Base-by-base conservation (phyloP, 179 eudicot genomes). In the Beta corolliflora region DNA sequence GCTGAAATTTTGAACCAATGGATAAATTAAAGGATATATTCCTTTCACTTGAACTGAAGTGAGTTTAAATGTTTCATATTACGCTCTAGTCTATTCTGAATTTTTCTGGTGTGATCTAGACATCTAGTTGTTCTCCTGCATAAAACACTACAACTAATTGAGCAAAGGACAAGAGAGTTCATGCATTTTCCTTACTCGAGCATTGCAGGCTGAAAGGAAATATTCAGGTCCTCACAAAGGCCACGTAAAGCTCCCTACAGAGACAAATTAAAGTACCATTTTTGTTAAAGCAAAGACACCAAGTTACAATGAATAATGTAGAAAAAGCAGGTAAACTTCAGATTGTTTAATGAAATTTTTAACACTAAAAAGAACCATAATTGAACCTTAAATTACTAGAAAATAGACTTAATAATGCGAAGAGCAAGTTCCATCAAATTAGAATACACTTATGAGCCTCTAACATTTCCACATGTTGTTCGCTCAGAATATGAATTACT, bases 141-240 rank as follows among this genome's bases (percentile, higher is more conserved):
- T 63, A 14, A 58, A 23, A 15, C 29, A 52, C 23, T 61, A 58
- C 18, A 76, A 61, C 41, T 48, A n/a, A 31, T 69, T 70, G 61
- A 75, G 68, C 19, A 54, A 13, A 73, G 25, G 70, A 44, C 52
- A 80, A 56, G 21, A 71, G 45, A 19, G 53, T 59, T 60, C 76
- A 59, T 23, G 67, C 23, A 65, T 72, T 50, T 44, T 52, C 45
- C 91, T 81, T 88, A 95, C 99, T 88, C 91, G 85, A 95, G 97
- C 99, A 95, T 95, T 74, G 92, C 84, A 78, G 89, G 87, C 85
- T 92, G 97, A 82, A 92, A 95, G 52, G 97, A 96, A 83, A 95
- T 92, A 71, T 89, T 83, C 85, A 95, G 83, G 70, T 91, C 97
- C 81, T 91, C 90, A 86, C 99, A 95, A 80, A 95, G 94, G 75